Percentiles rank a stretch among this genome's conserved stretches.
These are phyloP conservation scores for Gossypium davidsonii DNA, from an alignment of 441 rosid genomes.

Conservation along the genomic window DNA sequence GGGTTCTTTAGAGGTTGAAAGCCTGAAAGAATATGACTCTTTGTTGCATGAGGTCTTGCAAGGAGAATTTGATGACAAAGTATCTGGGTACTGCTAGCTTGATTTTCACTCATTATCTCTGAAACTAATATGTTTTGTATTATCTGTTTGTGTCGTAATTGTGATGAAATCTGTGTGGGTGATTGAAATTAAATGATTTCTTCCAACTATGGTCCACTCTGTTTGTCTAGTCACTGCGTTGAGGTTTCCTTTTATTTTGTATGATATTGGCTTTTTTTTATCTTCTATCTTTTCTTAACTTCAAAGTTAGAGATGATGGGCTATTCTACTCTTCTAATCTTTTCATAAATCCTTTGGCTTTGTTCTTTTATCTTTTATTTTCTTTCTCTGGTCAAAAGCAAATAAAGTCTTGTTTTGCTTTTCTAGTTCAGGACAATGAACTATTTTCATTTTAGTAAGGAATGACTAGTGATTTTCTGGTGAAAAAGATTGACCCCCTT, in stretches of 20 bases:
- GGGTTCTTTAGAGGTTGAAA: constrained; percentile 56
- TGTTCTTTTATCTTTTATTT: neutral
- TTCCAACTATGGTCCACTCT: constrained; percentile 1
- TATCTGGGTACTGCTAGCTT: constrained; percentile 50
- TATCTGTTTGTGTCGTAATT: constrained; percentile 2
- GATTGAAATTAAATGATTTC: neutral
- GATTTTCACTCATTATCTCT: constrained; percentile 18
- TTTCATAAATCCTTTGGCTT: neutral
- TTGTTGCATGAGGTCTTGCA: constrained; percentile 55
- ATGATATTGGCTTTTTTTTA: neutral
- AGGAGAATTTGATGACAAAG: constrained; percentile 52
- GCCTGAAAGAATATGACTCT: constrained; percentile 50
- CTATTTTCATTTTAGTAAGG: neutral
- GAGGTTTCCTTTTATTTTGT: constrained; percentile 1
- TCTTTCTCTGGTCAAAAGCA: neutral
- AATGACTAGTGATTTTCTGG: neutral
- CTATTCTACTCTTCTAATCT: neutral
- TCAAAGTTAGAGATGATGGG: constrained; percentile 1
- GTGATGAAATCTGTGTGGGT: neutral
- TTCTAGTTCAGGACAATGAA: neutral
- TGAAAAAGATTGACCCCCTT: neutral
- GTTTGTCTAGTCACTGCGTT: neutral
- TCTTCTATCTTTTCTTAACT: neutral
- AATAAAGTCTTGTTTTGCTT: neutral
- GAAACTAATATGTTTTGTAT: neutral